Conservation (phyloP, 2,329 filamentous ascomycete species). For the Calonectria pauciramosa region DNA sequence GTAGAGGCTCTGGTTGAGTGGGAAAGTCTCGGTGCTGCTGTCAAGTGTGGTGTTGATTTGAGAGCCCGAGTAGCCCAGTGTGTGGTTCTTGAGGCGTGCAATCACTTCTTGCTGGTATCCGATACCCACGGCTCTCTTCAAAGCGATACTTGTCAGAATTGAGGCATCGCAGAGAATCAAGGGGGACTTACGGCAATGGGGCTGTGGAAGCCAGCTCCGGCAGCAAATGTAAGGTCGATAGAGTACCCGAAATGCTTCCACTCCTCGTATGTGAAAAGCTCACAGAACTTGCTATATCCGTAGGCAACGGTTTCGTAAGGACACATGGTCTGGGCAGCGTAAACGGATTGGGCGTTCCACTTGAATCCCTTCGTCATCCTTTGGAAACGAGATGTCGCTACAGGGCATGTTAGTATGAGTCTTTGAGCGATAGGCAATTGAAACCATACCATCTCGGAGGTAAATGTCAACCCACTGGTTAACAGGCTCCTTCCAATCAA, state of each 20-base stretch:
- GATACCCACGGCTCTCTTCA: slow-evolving; percentile 76
- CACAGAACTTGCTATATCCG: slow-evolving; percentile 81
- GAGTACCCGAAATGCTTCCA: slow-evolving; percentile 81
- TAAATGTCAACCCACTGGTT: slow-evolving; percentile 75
- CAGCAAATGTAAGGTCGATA: slow-evolving; percentile 76
- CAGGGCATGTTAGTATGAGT: slow-evolving; percentile 4
- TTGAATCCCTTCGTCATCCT: slow-evolving; percentile 68
- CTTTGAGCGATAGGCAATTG: background rate
- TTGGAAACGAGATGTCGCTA: slow-evolving; percentile 72
- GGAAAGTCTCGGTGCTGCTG: slow-evolving; percentile 77
- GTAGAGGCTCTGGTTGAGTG: slow-evolving; percentile 79
- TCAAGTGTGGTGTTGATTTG: slow-evolving; percentile 80
- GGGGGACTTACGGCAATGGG: slow-evolving; percentile 67
- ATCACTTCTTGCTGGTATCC: slow-evolving; percentile 81
- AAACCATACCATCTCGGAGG: slow-evolving; percentile 66
- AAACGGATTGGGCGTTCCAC: slow-evolving; percentile 75
- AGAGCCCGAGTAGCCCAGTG: slow-evolving; percentile 68
- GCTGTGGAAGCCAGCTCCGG: slow-evolving; percentile 72
- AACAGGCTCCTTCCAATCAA: slow-evolving; percentile 66
- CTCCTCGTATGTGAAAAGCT: slow-evolving; percentile 81
- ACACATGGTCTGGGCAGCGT: slow-evolving; percentile 79
- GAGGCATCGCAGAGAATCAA: background rate
- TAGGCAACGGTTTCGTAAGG: slow-evolving; percentile 84
- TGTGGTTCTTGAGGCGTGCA: slow-evolving; percentile 78
- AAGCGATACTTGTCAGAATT: background rate